Conservation (phyloP, 352 stramenopile species). For the Pythium guiyangense region DNA sequence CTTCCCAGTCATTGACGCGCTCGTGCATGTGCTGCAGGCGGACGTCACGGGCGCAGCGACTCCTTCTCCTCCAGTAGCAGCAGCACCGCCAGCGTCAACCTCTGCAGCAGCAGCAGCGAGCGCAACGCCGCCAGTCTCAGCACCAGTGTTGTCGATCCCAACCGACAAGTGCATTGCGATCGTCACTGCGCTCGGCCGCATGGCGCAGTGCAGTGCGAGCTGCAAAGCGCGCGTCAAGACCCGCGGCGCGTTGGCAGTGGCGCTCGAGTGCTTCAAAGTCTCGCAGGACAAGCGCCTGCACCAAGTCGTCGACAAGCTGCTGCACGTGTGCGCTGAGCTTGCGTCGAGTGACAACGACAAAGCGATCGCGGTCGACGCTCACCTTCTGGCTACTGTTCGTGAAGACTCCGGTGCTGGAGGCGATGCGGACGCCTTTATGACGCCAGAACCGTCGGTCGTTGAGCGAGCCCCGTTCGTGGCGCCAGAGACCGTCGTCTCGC, state of each 20-base stretch:
- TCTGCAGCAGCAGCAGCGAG: conserved; percentile 15
- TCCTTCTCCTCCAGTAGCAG: conserved; percentile 4
- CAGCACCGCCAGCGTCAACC: conserved; percentile 18
- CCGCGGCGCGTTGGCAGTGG: conserved; percentile 26
- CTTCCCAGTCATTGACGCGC: conserved; percentile 25
- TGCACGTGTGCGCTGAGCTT: conserved; percentile 33
- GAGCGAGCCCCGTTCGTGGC: conserved; percentile 29
- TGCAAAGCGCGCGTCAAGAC: conserved; percentile 35
- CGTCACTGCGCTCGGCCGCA: conserved; percentile 42
- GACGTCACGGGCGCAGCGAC: conserved; percentile 26
- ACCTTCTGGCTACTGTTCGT: conserved; percentile 10
- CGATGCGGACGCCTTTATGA: not conserved
- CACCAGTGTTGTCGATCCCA: conserved; percentile 18
- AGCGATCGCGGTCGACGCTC: conserved; percentile 11
- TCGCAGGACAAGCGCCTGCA: conserved; percentile 23
- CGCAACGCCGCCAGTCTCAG: conserved; percentile 6
- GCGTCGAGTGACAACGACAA: not conserved
- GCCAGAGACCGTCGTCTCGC: conserved; percentile 23
- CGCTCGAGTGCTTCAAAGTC: conserved; percentile 43
- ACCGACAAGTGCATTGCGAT: conserved; percentile 23
- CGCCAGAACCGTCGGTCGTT: not conserved
- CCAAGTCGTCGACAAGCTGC: conserved; percentile 55
- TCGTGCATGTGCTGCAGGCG: conserved; percentile 32
- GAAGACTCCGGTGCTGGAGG: conserved; percentile 1
- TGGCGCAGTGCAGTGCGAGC: conserved; percentile 32